A percentile compares a stretch with the other conserved stretches of the same genome.
These are phyloP conservation scores for Physocladia obscura DNA, from an alignment of 192 early-diverging fungal species.

Conservation along the genomic window DNA sequence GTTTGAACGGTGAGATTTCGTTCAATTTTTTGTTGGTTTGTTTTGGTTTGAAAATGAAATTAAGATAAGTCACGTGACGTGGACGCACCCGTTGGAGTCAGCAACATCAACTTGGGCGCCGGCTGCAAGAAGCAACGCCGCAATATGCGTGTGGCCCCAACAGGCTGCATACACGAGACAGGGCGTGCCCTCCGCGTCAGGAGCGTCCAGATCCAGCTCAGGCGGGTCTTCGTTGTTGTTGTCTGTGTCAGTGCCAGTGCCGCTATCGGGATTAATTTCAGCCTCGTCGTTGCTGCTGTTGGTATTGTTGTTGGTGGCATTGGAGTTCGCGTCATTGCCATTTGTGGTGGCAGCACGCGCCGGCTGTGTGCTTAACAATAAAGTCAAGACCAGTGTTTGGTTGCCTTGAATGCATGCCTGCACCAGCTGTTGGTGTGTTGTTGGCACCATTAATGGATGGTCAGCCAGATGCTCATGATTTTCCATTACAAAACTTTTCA, in stretches of 20 bases:
- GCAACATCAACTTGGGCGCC: slow-evolving; percentile 76
- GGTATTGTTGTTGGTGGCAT: background rate
- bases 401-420: slow-evolving; percentile 5
- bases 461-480: background rate
- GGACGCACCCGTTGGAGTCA: slow-evolving; percentile 71
- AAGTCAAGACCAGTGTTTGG: background rate
- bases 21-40: too few relatives aligned
- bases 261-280: background rate
- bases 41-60: background rate
- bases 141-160: slow-evolving; percentile 79
- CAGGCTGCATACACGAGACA: slow-evolving; percentile 86
- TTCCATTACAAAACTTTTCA: too few relatives aligned
- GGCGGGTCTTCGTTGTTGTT: background rate
- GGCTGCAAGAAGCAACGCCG: slow-evolving; percentile 65
- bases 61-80: too few relatives aligned
- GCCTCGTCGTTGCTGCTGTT: background rate
- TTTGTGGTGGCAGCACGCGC: background rate
- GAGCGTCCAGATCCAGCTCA: slow-evolving; percentile 70
- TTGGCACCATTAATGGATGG: background rate
- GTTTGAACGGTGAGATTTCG: too few relatives aligned
- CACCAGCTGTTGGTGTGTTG: background rate
- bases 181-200: slow-evolving; percentile 85
- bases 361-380: background rate
- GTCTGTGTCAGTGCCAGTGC: background rate
- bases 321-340: background rate